Evolutionary conservation across 2,329 filamentous ascomycete species (phyloP).

Genomic region (Atkinsonella hypoxylon): DNA sequence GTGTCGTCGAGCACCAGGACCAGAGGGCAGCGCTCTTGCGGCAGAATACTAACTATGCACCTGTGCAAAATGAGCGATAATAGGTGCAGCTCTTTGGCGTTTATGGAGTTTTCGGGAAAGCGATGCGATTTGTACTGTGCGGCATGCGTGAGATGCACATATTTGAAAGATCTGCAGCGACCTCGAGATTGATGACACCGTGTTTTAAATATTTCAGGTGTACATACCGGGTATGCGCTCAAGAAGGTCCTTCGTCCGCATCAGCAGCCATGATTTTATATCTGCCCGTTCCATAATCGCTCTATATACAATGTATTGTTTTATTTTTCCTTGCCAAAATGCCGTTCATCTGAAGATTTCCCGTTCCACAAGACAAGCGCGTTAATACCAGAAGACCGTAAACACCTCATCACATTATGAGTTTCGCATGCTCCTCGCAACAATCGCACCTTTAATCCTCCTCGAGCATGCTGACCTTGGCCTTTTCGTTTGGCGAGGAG

Average conservation of each 20-base stretch:
- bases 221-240: background rate
- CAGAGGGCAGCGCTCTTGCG: conserved; percentile 18
- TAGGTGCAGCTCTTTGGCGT: background rate
- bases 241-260: background rate
- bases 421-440: background rate
- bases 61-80: conserved; percentile 5
- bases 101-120: background rate
- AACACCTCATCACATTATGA: conserved; percentile 2
- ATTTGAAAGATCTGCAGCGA: background rate
- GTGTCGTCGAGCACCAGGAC: conserved; percentile 30
- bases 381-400: background rate
- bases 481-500: conserved; percentile 18
- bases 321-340: background rate
- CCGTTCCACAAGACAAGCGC: background rate
- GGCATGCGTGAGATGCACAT: background rate
- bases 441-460: conserved; percentile 30
- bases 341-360: background rate
- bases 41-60: conserved; percentile 18
- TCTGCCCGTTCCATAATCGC: background rate
- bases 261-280: background rate
- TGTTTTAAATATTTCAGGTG: background rate
- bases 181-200: background rate
- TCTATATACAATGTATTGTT: background rate
- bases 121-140: background rate
- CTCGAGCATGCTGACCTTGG: conserved; percentile 35